phyloP scores from a whole-genome alignment of 2,329 filamentous ascomycete genomes.

The Xylariales sp. region DNA sequence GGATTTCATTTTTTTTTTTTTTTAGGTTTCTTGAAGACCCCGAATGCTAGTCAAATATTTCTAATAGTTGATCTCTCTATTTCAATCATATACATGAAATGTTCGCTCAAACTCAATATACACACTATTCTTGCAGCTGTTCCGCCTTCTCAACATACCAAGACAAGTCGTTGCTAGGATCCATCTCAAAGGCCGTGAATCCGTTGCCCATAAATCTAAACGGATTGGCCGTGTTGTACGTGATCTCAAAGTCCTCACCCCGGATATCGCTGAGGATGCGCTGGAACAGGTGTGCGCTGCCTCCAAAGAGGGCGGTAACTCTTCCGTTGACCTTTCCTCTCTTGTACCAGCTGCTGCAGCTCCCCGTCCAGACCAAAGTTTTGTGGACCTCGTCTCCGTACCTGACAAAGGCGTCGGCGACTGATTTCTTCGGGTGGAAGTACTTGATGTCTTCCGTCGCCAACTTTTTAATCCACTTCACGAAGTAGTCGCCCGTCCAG shows the following conservation, averaged over 20 bases:
- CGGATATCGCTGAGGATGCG: not conserved
- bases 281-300: not conserved
- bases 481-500: slow-evolving; percentile 42
- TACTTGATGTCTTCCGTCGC: slow-evolving; percentile 40
- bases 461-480: slow-evolving; percentile 41
- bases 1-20: too few relatives aligned
- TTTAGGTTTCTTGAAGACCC: too few relatives aligned
- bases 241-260: not conserved
- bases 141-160: slow-evolving; percentile 18
- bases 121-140: not conserved
- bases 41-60: too few relatives aligned
- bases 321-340: slow-evolving; percentile 32
- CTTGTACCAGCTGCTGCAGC: slow-evolving; percentile 52
- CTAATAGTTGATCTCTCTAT: too few relatives aligned
- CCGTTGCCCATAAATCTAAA: slow-evolving; percentile 43
- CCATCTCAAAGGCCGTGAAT: slow-evolving; percentile 33
- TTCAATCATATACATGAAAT: too few relatives aligned
- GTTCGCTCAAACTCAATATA: too few relatives aligned
- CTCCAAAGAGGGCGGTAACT: not conserved
- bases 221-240: not conserved
- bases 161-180: slow-evolving; percentile 22
- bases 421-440: slow-evolving; percentile 37
- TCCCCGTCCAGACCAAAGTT: slow-evolving; percentile 41
- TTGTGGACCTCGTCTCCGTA: slow-evolving; percentile 45
- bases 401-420: slow-evolving; percentile 40